Evolutionary conservation across 1,139 yeast species (phyloP).

Genomic region (Pichia sp.): DNA sequence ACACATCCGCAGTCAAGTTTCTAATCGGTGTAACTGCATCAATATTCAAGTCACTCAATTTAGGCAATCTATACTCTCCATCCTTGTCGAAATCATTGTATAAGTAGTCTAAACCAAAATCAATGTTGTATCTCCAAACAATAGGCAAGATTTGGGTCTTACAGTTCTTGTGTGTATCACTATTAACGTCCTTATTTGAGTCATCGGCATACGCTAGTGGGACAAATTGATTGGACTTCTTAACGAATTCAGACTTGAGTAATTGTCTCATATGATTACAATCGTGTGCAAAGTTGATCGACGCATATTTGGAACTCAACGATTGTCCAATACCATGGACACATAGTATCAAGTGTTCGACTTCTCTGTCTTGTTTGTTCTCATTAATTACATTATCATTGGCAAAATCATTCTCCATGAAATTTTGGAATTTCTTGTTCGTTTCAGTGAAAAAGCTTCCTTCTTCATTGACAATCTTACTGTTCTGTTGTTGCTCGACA

Average conservation of each 20-base stretch:
- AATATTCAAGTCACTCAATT: conserved; percentile 72
- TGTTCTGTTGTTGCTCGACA: background rate
- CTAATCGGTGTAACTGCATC: conserved; percentile 78
- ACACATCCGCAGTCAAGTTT: conserved; percentile 79
- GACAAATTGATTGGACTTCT: conserved; percentile 39
- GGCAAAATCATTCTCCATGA: conserved; percentile 54
- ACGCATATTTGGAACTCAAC: conserved; percentile 74
- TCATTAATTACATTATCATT: conserved; percentile 33
- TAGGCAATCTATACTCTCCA: conserved; percentile 50
- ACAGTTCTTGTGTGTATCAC: conserved; percentile 42
- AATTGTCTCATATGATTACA: conserved; percentile 68
- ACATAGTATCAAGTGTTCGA: conserved; percentile 81
- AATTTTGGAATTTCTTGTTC: conserved; percentile 37
- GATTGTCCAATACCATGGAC: conserved; percentile 96
- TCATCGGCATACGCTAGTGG: conserved; percentile 37
- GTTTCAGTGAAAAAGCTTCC: conserved; percentile 13
- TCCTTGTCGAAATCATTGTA: conserved; percentile 33
- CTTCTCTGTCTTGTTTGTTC: conserved; percentile 45
- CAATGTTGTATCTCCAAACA: conserved; percentile 72
- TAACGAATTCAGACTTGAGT: conserved; percentile 54
- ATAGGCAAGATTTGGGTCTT: conserved; percentile 75
- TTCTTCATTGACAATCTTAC: background rate
- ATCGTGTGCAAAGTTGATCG: conserved; percentile 85
- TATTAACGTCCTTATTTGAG: conserved; percentile 16
- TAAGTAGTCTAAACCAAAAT: conserved; percentile 48